A percentile compares a stretch with the other conserved stretches of the same genome.
phyloP scores from a whole-genome alignment of 2,329 filamentous ascomycete species.

The Arthrobotrys entomopaga region DNA sequence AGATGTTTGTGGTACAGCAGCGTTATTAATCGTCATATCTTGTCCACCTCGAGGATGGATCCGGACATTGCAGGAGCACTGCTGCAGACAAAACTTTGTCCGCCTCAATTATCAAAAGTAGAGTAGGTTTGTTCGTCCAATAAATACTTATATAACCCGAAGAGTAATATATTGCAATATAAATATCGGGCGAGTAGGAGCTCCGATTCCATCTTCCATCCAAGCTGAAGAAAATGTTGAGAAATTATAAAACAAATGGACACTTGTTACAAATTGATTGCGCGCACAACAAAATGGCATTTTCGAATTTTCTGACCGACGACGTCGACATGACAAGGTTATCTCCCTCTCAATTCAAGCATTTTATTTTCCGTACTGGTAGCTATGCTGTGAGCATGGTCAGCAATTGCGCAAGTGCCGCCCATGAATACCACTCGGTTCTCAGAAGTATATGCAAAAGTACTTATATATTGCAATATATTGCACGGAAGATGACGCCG shows the following conservation, averaged over 20 bases:
- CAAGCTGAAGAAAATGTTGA: not conserved
- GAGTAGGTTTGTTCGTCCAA: no score
- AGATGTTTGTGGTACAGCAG: no score
- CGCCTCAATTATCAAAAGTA: no score
- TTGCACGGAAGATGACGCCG: conserved; percentile 10
- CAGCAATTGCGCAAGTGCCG: conserved; percentile 16
- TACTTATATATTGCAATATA: conserved; percentile 3
- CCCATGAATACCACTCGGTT: conserved; percentile 17
- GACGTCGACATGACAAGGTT: conserved; percentile 1
- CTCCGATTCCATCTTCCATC: conserved; percentile 8
- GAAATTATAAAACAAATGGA: conserved; percentile 8
- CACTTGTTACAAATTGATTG: conserved; percentile 55
- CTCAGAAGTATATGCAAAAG: not conserved
- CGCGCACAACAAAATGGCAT: conserved; percentile 1
- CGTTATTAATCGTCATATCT: no score
- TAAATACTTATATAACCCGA: no score
- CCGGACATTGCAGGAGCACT: no score
- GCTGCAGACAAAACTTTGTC: no score
- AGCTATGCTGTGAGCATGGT: not conserved
- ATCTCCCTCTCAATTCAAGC: conserved; percentile 1
- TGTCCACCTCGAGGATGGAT: no score
- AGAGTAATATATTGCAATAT: not conserved
- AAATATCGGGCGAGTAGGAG: conserved; percentile 6
- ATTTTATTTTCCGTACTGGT: conserved; percentile 9
- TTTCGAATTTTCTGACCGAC: not conserved